These are phyloP conservation scores for Acacia crassicarpa DNA, from an alignment of 306 rosid species.

Conservation along the genomic window DNA sequence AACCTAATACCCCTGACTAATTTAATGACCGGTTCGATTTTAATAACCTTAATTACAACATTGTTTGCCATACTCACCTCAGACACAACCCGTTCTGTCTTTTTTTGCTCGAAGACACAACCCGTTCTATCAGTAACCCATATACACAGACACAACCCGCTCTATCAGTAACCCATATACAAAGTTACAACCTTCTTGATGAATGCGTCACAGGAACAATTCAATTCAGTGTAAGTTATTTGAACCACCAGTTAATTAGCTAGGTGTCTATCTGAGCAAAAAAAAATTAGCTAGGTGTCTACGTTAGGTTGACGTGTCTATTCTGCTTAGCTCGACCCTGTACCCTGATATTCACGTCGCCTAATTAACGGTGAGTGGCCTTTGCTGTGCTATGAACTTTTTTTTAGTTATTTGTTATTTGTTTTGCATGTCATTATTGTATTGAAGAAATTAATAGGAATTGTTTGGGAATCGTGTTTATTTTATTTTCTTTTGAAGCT, in stretches of 20 bases:
- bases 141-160: too few relatives aligned
- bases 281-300: background rate
- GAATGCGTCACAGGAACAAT: slow-evolving; percentile 29
- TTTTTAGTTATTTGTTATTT: background rate
- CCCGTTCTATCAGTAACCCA: too few relatives aligned
- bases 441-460: background rate
- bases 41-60: too few relatives aligned
- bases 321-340: slow-evolving; percentile 7
- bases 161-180: slow-evolving; percentile 25
- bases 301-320: background rate
- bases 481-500: too few relatives aligned
- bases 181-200: slow-evolving; percentile 28
- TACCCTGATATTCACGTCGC: slow-evolving; percentile 20
- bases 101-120: too few relatives aligned
- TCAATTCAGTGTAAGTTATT: slow-evolving; percentile 25
- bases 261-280: too few relatives aligned
- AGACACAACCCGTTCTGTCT: too few relatives aligned
- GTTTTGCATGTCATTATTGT: background rate
- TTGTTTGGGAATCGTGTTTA: too few relatives aligned
- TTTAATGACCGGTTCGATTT: too few relatives aligned
- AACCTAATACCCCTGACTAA: too few relatives aligned
- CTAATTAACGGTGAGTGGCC: background rate
- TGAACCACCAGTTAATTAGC: slow-evolving; percentile 20
- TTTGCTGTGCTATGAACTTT: slow-evolving; percentile 21
- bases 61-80: too few relatives aligned